These are phyloP conservation scores for Yamadazyma laniorum DNA, from an alignment of 805 yeast genomes.

Conservation along the genomic window DNA sequence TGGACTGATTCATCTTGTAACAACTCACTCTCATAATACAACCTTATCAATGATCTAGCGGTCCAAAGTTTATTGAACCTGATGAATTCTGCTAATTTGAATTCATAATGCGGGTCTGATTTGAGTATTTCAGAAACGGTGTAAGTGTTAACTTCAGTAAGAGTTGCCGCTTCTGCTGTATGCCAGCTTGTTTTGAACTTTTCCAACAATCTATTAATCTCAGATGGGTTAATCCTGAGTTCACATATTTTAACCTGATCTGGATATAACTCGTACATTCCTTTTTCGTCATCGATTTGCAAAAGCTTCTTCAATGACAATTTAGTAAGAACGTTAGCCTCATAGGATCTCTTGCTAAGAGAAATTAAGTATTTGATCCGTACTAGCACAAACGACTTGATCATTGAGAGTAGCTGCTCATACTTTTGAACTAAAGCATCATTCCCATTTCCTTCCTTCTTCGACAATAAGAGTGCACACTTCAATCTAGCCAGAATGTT, in stretches of 20 bases:
- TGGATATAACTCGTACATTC: conserved; percentile 9
- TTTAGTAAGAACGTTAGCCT: not conserved
- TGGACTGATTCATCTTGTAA: no score
- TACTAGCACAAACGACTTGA: conserved; percentile 5
- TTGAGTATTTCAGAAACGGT: conserved; percentile 9
- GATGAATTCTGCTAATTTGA: conserved; percentile 6
- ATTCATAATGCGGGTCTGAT: conserved; percentile 4
- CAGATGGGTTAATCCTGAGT: no score
- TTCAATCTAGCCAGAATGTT: conserved; percentile 6
- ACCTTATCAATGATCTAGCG: conserved; percentile 5
- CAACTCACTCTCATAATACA: conserved; percentile 10
- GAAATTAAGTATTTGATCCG: conserved; percentile 10
- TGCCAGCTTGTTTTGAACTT: conserved; percentile 5
- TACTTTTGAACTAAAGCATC: not conserved
- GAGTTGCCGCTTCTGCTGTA: conserved; percentile 3
- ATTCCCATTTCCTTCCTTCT: not conserved
- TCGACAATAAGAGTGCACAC: conserved; percentile 1
- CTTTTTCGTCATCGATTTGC: conserved; percentile 10
- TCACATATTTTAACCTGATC: no score
- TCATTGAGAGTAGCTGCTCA: conserved; percentile 1
- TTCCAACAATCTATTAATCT: not conserved
- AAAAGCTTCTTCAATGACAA: conserved; percentile 3
- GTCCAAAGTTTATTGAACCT: conserved; percentile 12
- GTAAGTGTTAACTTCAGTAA: conserved; percentile 5
- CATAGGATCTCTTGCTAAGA: not conserved